phyloP scores from a whole-genome alignment of 192 early-diverging fungal genomes.

The Anaeromyces robustus region DNA sequence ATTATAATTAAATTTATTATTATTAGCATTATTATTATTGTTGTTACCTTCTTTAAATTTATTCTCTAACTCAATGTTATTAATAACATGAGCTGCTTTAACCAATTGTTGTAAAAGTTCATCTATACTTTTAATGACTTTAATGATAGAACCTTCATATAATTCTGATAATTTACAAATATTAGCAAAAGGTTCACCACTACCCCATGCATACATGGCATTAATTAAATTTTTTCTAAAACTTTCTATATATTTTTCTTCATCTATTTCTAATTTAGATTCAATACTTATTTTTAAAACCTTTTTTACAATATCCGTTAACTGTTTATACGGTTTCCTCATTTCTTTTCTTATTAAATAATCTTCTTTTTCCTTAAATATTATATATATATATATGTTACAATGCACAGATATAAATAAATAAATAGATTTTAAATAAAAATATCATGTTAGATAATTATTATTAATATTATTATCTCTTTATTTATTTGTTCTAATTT shows the following conservation, averaged over 20 bases:
- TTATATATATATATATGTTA: too few species aligned
- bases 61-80: slow-evolving; percentile 79
- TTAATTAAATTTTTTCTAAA: slow-evolving; percentile 86
- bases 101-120: slow-evolving; percentile 81
- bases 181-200: slow-evolving; percentile 79
- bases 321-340: slow-evolving; percentile 45
- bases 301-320: slow-evolving; percentile 70
- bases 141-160: slow-evolving; percentile 86
- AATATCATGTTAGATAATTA: too few species aligned
- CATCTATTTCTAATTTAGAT: slow-evolving; percentile 70
- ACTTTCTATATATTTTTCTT: slow-evolving; percentile 70
- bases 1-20: not conserved
- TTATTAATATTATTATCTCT: too few species aligned
- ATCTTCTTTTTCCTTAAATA: slow-evolving; percentile 19
- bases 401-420: too few species aligned
- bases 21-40: not conserved
- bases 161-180: slow-evolving; percentile 88
- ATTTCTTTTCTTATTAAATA: slow-evolving; percentile 56
- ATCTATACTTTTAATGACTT: slow-evolving; percentile 72
- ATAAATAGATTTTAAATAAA: too few species aligned
- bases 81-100: slow-evolving; percentile 79
- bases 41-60: slow-evolving; percentile 75
- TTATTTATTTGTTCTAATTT: too few species aligned
- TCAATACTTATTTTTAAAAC: slow-evolving; percentile 76
- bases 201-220: slow-evolving; percentile 78